phyloP scores from a whole-genome alignment of 2,329 filamentous ascomycete species.

The Fusarium sp. region DNA sequence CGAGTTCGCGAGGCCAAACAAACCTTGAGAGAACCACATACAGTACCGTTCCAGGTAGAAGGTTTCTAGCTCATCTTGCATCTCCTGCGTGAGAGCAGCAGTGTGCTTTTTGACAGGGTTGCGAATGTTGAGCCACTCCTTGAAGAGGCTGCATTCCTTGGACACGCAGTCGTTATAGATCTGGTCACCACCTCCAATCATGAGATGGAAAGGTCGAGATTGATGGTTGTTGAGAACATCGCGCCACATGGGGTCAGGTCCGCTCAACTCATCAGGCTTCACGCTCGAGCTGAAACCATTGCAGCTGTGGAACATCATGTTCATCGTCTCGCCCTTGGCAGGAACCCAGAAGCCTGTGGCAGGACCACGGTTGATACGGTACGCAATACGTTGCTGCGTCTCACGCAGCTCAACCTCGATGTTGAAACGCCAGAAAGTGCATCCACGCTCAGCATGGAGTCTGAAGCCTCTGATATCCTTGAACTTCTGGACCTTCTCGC shows the following conservation, averaged over 20 bases:
- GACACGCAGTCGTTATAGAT: slow-evolving; percentile 93
- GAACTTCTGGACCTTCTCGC: slow-evolving; percentile 83
- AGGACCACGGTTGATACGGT: slow-evolving; percentile 93
- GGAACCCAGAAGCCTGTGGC: slow-evolving; percentile 96
- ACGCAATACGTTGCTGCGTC: slow-evolving; percentile 86
- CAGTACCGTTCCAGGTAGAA: slow-evolving; percentile 92
- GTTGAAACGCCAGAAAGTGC: slow-evolving; percentile 98
- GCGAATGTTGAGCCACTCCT: slow-evolving; percentile 84
- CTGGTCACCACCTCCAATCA: slow-evolving; percentile 97
- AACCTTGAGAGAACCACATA: slow-evolving; percentile 95
- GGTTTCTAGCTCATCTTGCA: slow-evolving; percentile 87
- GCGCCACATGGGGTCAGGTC: slow-evolving; percentile 95
- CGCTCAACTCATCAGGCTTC: slow-evolving; percentile 83
- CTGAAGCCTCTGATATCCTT: slow-evolving; percentile 85
- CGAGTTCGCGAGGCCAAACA: slow-evolving; percentile 91
- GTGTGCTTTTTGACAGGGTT: slow-evolving; percentile 83
- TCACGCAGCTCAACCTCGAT: slow-evolving; percentile 87
- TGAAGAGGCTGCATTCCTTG: slow-evolving; percentile 79
- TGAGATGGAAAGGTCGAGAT: slow-evolving; percentile 92
- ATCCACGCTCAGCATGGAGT: slow-evolving; percentile 84
- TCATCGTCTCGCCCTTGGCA: slow-evolving; percentile 85
- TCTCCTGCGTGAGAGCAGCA: slow-evolving; percentile 79
- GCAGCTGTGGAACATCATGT: slow-evolving; percentile 98
- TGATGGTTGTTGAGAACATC: slow-evolving; percentile 95
- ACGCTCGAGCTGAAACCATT: slow-evolving; percentile 91